Conservation (phyloP, 345 rosid species). For the Cardamine resedifolia region DNA sequence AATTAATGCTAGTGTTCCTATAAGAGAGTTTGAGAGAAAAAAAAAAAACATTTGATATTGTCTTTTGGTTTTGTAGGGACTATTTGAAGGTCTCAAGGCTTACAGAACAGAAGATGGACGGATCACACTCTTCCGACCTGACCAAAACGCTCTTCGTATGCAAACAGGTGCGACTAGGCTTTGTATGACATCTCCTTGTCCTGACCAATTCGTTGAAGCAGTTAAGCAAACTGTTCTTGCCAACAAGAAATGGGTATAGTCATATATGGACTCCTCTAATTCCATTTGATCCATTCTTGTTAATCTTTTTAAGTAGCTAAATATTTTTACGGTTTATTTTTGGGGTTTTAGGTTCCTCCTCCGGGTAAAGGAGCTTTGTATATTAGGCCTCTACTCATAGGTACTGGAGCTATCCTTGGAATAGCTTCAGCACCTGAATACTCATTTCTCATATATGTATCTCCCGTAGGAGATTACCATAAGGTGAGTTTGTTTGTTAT, state of each 20-base stretch:
- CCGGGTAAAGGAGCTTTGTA: constrained; percentile 61
- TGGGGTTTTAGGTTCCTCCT: constrained; percentile 53
- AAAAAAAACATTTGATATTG: background rate
- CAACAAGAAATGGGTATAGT: constrained; percentile 52
- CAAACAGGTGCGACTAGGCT: constrained; percentile 55
- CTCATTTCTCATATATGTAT: constrained; percentile 48
- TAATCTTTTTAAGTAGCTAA: background rate
- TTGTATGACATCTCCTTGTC: constrained; percentile 57
- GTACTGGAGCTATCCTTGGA: constrained; percentile 51
- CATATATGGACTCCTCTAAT: background rate
- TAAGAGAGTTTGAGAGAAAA: background rate
- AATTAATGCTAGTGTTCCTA: background rate
- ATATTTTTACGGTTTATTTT: background rate
- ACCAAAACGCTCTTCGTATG: constrained; percentile 58
- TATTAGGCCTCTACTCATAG: constrained; percentile 64
- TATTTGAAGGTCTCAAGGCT: constrained; percentile 63
- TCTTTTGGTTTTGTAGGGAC: constrained; percentile 36
- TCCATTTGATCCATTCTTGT: background rate
- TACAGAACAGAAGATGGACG: constrained; percentile 53
- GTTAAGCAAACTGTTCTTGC: constrained; percentile 49
- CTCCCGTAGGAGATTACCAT: constrained; percentile 54
- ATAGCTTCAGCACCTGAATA: constrained; percentile 55
- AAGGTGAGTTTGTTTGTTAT: constrained; percentile 34
- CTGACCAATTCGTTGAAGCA: constrained; percentile 50
- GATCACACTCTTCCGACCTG: constrained; percentile 52